Percentiles rank a stretch among this genome's conserved stretches.
Conservation (phyloP, 1,284 basidiomycete species). For the Microbotryum intermedium region DNA sequence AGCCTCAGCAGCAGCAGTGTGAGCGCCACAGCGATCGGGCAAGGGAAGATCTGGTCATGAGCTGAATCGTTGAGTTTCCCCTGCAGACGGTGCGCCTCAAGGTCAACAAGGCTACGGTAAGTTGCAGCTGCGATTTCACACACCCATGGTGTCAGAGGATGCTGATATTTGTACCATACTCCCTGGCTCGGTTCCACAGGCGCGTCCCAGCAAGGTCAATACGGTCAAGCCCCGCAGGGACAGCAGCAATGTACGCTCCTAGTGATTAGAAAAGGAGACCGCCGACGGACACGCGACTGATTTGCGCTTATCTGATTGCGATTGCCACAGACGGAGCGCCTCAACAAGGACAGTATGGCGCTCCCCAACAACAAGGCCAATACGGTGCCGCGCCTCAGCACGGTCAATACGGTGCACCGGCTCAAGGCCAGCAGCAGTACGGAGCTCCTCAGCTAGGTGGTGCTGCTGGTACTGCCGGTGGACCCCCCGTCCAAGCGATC, state of each 20-base stretch:
- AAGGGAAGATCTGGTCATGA: not conserved
- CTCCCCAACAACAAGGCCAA: not conserved
- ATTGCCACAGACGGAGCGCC: too few species aligned
- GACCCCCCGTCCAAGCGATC: slow-evolving; percentile 8
- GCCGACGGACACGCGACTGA: too few species aligned
- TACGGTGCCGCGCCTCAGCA: not conserved
- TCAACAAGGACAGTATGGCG: slow-evolving; percentile 2
- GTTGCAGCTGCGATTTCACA: not conserved
- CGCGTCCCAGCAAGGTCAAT: slow-evolving; percentile 1
- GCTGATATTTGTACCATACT: not conserved
- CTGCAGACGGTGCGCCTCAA: not conserved
- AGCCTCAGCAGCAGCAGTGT: slow-evolving; percentile 2
- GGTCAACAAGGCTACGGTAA: not conserved
- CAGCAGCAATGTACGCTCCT: not conserved
- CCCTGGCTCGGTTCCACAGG: not conserved
- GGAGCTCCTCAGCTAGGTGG: slow-evolving; percentile 2
- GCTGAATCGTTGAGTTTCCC: too few species aligned
- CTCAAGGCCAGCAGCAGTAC: slow-evolving; percentile 7
- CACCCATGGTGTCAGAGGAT: too few species aligned
- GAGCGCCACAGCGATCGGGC: not conserved
- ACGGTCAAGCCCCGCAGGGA: slow-evolving; percentile 1
- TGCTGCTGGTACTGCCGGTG: not conserved
- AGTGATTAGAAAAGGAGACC: too few species aligned
- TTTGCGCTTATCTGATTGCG: too few species aligned
- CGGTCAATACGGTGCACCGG: not conserved